phyloP scores from a whole-genome alignment of 2,329 filamentous ascomycete genomes.

The Ceratocystis variospora region DNA sequence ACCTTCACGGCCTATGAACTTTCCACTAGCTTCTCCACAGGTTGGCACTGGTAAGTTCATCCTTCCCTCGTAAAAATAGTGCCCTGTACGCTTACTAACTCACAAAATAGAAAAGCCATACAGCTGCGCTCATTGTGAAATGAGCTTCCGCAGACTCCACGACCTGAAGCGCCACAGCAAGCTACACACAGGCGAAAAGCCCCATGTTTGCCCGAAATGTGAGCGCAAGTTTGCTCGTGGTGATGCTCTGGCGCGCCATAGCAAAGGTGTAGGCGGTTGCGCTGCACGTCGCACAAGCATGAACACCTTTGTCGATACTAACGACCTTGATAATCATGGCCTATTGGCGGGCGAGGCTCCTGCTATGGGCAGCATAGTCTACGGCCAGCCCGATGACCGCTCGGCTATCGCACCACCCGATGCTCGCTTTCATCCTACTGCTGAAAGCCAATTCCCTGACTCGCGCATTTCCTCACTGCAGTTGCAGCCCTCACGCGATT shows the following conservation, averaged over 20 bases:
- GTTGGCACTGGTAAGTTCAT: slow-evolving; percentile 18
- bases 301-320: slow-evolving; percentile 66
- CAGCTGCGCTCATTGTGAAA: slow-evolving; percentile 81
- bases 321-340: slow-evolving; percentile 49
- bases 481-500: slow-evolving; percentile 11
- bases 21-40: slow-evolving; percentile 36
- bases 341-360: slow-evolving; percentile 40
- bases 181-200: slow-evolving; percentile 89
- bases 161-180: slow-evolving; percentile 94
- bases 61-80: not conserved
- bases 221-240: slow-evolving; percentile 89
- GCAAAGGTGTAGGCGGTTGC: slow-evolving; percentile 89
- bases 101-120: slow-evolving; percentile 66
- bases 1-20: slow-evolving; percentile 40
- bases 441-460: slow-evolving; percentile 13
- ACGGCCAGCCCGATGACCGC: slow-evolving; percentile 35
- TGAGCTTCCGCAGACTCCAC: slow-evolving; percentile 82
- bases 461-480: slow-evolving; percentile 13
- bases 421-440: slow-evolving; percentile 1
- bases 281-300: slow-evolving; percentile 80
- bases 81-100: not conserved
- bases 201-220: slow-evolving; percentile 88
- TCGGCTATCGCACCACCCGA: slow-evolving; percentile 28
- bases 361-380: slow-evolving; percentile 31
- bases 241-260: slow-evolving; percentile 86